phyloP scores from a whole-genome alignment of 768 basidiomycete genomes.

The Tephrocybe sp. region DNA sequence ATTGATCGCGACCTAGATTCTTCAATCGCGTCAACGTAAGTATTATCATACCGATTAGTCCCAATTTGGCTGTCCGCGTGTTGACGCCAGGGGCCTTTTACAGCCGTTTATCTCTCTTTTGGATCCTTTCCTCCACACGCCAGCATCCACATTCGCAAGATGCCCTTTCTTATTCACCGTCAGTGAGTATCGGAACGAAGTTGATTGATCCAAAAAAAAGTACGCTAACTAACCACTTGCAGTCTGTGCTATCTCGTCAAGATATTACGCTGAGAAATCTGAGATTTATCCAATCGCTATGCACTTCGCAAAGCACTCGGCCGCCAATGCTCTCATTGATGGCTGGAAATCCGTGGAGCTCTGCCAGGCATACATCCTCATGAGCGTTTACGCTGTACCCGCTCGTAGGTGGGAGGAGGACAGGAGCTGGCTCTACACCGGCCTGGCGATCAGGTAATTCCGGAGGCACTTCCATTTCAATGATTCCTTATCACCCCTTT shows the following conservation, averaged over 20 bases:
- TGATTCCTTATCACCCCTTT: conserved; percentile 5
- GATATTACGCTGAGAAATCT: conserved; percentile 76
- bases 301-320: conserved; percentile 85
- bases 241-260: conserved; percentile 87
- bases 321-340: conserved; percentile 77
- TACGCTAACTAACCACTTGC: background rate
- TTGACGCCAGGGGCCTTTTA: too few relatives aligned
- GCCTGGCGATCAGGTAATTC: conserved; percentile 73
- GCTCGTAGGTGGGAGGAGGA: conserved; percentile 89
- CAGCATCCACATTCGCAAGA: conserved; percentile 74
- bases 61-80: background rate
- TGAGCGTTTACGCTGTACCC: conserved; percentile 80
- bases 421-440: conserved; percentile 86
- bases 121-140: conserved; percentile 80
- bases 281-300: conserved; percentile 87
- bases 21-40: conserved; percentile 69
- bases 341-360: conserved; percentile 87
- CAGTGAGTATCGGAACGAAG: conserved; percentile 53
- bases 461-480: background rate
- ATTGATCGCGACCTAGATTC: conserved; percentile 45
- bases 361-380: conserved; percentile 88
- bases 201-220: background rate
- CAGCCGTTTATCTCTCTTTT: conserved; percentile 74
- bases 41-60: conserved; percentile 4
- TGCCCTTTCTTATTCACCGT: conserved; percentile 93